Base-by-base conservation (phyloP, 2,329 filamentous ascomycete species). In the Trichoderma asperellum region DNA sequence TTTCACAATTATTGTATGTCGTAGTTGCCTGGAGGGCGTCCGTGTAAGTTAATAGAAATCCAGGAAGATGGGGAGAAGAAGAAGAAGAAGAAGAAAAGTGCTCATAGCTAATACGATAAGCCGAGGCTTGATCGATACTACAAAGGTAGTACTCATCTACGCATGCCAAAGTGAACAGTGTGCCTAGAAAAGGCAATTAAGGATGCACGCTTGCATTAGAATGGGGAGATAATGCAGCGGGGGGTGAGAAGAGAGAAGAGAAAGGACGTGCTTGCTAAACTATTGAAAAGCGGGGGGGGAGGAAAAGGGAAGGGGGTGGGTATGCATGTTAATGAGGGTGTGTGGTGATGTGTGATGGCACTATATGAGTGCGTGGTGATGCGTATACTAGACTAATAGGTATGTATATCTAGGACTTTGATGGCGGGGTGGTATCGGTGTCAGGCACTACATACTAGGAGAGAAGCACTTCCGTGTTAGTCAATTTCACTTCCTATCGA, bases 281-380 rank as follows among this genome's bases (percentile, higher is more conserved):
- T 12, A 10, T 64, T 32, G 62, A 57, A 57, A 43, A 66, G 63
- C 63, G 63, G 63, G 62, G 63, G 62, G 63, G n/a, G 32, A 12
- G n/a, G 4, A 43, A 56, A 47, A 53, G 14, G 12, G 24, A 29
- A 55, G 47, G 10, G 32, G 21, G 47, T 24, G n/a, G 24, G 47
- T 11, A 32, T 34, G 2, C n/a, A 5, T 40, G 32, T 55, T 5
- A 29, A n/a, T 35, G 21, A 12, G n/a, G 35, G 61, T 56, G 47
- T 47, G 62, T 34, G 27, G 18, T 34, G 21, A 49, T 49, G 47
- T 24, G 47, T 24, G 47, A 49, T 49, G 7, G 40, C 40, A 14
- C 2, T 43, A n/a, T 43, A n/a, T 43, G 7, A n/a, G 57, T 16
- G 12, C 24, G 34, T 43, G 8, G 16, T 56, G 52, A 37, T 32